These are phyloP conservation scores for Seminavis robusta DNA, from an alignment of 108 stramenopile species.

Conservation along the genomic window DNA sequence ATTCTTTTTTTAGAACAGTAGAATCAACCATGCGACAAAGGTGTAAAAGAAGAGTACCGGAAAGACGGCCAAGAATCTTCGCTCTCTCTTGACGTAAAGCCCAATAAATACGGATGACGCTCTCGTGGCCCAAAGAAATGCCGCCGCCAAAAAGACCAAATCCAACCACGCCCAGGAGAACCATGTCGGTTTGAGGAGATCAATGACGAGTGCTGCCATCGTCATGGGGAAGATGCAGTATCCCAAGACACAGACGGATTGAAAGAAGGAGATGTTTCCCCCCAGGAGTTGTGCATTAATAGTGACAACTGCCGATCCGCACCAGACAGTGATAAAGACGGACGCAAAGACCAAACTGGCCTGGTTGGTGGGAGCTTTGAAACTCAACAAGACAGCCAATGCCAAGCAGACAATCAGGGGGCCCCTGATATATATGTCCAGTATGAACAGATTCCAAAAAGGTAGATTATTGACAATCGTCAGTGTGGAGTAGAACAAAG, in stretches of 20 bases:
- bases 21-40: slow-evolving; percentile 95
- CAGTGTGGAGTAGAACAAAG: too few species aligned
- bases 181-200: slow-evolving; percentile 53
- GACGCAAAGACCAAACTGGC: slow-evolving; percentile 89
- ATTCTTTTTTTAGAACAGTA: slow-evolving; percentile 88
- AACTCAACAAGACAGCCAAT: slow-evolving; percentile 78
- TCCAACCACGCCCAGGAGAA: slow-evolving; percentile 56
- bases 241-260: slow-evolving; percentile 95
- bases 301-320: slow-evolving; percentile 91
- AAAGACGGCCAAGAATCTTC: slow-evolving; percentile 90
- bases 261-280: slow-evolving; percentile 92
- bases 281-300: slow-evolving; percentile 97
- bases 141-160: slow-evolving; percentile 66
- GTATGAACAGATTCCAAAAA: too few species aligned
- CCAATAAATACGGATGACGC: slow-evolving; percentile 94
- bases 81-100: slow-evolving; percentile 77
- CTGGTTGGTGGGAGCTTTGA: slow-evolving; percentile 84
- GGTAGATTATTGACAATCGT: too few species aligned
- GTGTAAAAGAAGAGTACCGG: slow-evolving; percentile 98
- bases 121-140: slow-evolving; percentile 94
- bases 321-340: slow-evolving; percentile 96
- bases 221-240: slow-evolving; percentile 97
- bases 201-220: slow-evolving; percentile 77
- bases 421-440: too few species aligned
- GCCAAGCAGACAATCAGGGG: slow-evolving; percentile 95